Percentiles rank a stretch among this genome's conserved stretches.
These are phyloP conservation scores for Raphanus raphanistrum DNA, from an alignment of 345 rosid genomes.

Conservation along the genomic window DNA sequence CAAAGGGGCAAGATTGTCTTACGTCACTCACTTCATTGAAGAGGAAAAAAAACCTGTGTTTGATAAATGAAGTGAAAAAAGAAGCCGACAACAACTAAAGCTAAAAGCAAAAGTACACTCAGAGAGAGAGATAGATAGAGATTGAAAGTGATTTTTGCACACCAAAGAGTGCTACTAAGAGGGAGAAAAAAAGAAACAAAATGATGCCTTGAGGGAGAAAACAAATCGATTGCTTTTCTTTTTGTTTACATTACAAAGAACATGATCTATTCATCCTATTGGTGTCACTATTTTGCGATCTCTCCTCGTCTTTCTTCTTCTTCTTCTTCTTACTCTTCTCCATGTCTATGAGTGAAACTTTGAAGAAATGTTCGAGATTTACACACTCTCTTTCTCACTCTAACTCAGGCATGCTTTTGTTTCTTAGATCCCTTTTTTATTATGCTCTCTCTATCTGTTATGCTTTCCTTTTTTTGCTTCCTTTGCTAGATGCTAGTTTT, in stretches of 20 bases:
- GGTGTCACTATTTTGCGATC: constrained; percentile 14
- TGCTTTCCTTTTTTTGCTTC: background rate
- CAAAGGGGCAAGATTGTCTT: constrained; percentile 43
- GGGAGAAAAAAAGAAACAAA: constrained; percentile 36
- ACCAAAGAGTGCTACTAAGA: constrained; percentile 17
- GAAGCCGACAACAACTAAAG: constrained; percentile 38
- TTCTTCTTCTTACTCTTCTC: background rate
- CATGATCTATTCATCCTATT: constrained; percentile 31
- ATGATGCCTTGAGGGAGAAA: constrained; percentile 46
- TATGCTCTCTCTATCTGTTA: background rate
- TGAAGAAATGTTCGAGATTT: constrained; percentile 32
- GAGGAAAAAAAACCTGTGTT: constrained; percentile 35
- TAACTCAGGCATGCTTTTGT: constrained; percentile 35
- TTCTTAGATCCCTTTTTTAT: constrained; percentile 32
- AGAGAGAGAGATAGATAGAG: constrained; percentile 11
- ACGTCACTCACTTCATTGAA: constrained; percentile 40
- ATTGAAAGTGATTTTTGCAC: constrained; percentile 30
- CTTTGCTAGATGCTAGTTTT: constrained; percentile 31
- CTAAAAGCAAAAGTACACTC: constrained; percentile 39
- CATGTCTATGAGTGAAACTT: constrained; percentile 17
- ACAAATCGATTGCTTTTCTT: constrained; percentile 38
- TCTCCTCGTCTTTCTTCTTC: constrained; percentile 19
- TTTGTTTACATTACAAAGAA: constrained; percentile 38
- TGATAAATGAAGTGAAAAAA: constrained; percentile 35
- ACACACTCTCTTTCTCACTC: constrained; percentile 14